Evolutionary conservation across 2,329 filamentous ascomycete species (phyloP).

Genomic region (Xylariaceae sp.): DNA sequence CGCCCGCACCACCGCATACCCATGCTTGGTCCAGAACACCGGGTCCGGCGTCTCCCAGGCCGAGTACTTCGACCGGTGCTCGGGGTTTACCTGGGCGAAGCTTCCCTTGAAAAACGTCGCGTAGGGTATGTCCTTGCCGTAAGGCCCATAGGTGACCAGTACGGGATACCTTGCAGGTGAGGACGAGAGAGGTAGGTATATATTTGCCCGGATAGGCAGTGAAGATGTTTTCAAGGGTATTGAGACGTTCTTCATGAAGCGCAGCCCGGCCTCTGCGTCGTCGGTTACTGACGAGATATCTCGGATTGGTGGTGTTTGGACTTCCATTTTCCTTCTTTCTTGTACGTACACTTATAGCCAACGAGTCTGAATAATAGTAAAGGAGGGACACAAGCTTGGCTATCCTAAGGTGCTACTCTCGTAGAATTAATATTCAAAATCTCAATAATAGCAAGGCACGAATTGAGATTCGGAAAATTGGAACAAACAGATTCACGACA

Average conservation of each 20-base stretch:
- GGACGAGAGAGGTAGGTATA: conserved; percentile 44
- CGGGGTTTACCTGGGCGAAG: conserved; percentile 57
- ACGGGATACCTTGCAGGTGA: conserved; percentile 56
- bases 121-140: conserved; percentile 75
- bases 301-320: conserved; percentile 29
- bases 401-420: too few species aligned
- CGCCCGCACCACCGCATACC: conserved; percentile 61
- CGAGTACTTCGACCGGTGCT: conserved; percentile 59
- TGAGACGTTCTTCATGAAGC: conserved; percentile 41
- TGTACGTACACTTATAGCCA: too few species aligned
- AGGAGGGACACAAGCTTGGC: too few species aligned
- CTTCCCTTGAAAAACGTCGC: conserved; percentile 48
- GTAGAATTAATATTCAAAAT: too few species aligned
- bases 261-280: conserved; percentile 21
- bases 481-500: too few species aligned
- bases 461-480: too few species aligned
- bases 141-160: conserved; percentile 73
- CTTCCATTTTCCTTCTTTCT: conserved; percentile 27
- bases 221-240: conserved; percentile 40
- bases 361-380: too few species aligned
- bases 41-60: conserved; percentile 67
- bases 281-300: conserved; percentile 27
- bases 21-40: conserved; percentile 59
- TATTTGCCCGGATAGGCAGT: conserved; percentile 46
- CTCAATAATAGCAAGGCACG: too few species aligned